Evolutionary conservation across 768 basidiomycete genomes (phyloP).

Genomic region (Collybiopsis luxurians): DNA sequence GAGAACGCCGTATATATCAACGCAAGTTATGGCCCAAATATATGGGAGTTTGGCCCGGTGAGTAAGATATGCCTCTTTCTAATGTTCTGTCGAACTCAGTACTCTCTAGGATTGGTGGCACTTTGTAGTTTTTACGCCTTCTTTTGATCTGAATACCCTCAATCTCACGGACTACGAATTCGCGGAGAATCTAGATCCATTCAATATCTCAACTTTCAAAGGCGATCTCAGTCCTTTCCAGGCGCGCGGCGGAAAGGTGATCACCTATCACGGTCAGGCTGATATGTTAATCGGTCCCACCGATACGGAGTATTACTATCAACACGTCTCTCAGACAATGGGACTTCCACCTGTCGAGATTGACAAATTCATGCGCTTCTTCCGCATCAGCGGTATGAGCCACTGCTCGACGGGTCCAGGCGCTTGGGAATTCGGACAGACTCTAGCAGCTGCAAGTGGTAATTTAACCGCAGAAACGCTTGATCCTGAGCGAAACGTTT

Average conservation of each 20-base stretch:
- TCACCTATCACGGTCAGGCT: conserved; percentile 19
- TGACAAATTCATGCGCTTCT: conserved; percentile 23
- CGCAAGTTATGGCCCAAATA: neutral
- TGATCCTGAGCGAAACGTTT: neutral
- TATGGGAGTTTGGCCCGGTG: neutral
- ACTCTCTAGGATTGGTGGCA: conserved; percentile 7
- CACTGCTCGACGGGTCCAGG: conserved; percentile 15
- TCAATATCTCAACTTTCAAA: conserved; percentile 11
- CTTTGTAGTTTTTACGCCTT: neutral
- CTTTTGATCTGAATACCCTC: neutral
- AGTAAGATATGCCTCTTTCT: neutral
- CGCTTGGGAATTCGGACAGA: conserved; percentile 14
- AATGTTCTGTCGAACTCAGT: neutral
- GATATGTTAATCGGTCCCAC: conserved; percentile 18
- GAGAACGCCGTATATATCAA: conserved; percentile 1
- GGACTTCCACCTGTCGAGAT: conserved; percentile 2
- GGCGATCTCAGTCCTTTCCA: conserved; percentile 15
- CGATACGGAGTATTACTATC: conserved; percentile 16
- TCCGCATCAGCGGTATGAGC: conserved; percentile 20
- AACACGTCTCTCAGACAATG: conserved; percentile 17
- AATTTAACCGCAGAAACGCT: neutral
- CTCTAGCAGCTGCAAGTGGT: neutral
- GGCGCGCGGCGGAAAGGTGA: conserved; percentile 17
- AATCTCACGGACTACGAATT: neutral
- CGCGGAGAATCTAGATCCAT: conserved; percentile 6